Evolutionary conservation across 176 grass and related monocot genomes (phyloP).

Genomic region (Carex pumila): DNA sequence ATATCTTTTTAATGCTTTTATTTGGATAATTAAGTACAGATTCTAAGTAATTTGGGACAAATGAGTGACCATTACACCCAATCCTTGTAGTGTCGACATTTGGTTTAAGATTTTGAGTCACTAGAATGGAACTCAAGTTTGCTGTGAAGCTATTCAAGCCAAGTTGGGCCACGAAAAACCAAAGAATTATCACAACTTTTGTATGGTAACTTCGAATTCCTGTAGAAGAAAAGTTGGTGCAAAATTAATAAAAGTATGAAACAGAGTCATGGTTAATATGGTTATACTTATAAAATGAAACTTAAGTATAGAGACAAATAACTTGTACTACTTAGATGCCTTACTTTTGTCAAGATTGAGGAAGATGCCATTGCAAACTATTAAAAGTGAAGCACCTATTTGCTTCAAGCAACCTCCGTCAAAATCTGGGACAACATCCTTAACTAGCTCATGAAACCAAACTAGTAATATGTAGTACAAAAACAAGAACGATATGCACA

Average conservation of each 20-base stretch:
- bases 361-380: conserved; percentile 20
- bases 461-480: not conserved
- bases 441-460: conserved; percentile 6
- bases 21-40: not conserved
- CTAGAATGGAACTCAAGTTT: conserved; percentile 22
- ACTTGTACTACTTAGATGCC: too few relatives aligned
- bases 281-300: not conserved
- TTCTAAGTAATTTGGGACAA: conserved; percentile 24
- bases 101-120: not conserved
- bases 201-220: conserved; percentile 14
- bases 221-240: not conserved
- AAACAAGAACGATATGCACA: not conserved
- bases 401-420: not conserved
- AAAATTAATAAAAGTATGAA: not conserved
- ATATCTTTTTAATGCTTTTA: not conserved
- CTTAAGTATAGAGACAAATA: not conserved
- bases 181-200: conserved; percentile 19
- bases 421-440: not conserved
- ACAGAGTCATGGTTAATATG: not conserved
- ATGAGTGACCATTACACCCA: conserved; percentile 18
- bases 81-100: not conserved
- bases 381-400: conserved; percentile 24
- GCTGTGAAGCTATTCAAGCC: conserved; percentile 20
- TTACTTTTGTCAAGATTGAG: not conserved
- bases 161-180: conserved; percentile 27